phyloP scores from a whole-genome alignment of 2,329 filamentous ascomycete species.

The Setomelanomma holmii region DNA sequence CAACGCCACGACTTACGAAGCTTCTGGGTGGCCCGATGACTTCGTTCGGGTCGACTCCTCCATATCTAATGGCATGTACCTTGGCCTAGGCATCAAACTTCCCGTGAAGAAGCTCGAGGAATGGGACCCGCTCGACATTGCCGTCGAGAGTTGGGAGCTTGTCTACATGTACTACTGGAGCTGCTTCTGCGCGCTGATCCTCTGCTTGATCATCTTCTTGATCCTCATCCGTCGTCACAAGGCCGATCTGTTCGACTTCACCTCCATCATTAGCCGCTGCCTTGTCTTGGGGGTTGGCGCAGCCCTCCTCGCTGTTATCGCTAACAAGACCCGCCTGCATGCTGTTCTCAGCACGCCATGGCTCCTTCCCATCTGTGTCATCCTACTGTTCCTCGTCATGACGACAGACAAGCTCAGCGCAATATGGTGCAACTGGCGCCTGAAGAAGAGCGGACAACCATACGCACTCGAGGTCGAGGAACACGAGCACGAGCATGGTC shows the following conservation, averaged over 20 bases:
- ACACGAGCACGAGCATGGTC: constrained; percentile 28
- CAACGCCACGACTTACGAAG: constrained; percentile 22
- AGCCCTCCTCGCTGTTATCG: constrained; percentile 39
- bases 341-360: constrained; percentile 39
- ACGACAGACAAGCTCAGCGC: constrained; percentile 40
- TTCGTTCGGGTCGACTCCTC: constrained; percentile 28
- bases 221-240: constrained; percentile 50
- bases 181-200: constrained; percentile 45
- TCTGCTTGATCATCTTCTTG: constrained; percentile 48
- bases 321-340: constrained; percentile 27
- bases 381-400: constrained; percentile 44
- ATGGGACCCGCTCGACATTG: constrained; percentile 32
- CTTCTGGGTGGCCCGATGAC: constrained; percentile 21
- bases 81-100: constrained; percentile 44
- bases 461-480: constrained; percentile 41
- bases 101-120: constrained; percentile 36
- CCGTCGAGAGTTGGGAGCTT: constrained; percentile 36
- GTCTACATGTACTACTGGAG: constrained; percentile 50
- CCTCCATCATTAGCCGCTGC: constrained; percentile 42
- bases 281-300: constrained; percentile 35
- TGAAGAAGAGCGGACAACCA: constrained; percentile 38
- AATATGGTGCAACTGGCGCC: constrained; percentile 37
- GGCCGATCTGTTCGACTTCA: constrained; percentile 50
- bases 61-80: constrained; percentile 41
- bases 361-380: constrained; percentile 44